Evolutionary conservation across 257 asterid species (phyloP).

Genomic region (Gardenia jasminoides): DNA sequence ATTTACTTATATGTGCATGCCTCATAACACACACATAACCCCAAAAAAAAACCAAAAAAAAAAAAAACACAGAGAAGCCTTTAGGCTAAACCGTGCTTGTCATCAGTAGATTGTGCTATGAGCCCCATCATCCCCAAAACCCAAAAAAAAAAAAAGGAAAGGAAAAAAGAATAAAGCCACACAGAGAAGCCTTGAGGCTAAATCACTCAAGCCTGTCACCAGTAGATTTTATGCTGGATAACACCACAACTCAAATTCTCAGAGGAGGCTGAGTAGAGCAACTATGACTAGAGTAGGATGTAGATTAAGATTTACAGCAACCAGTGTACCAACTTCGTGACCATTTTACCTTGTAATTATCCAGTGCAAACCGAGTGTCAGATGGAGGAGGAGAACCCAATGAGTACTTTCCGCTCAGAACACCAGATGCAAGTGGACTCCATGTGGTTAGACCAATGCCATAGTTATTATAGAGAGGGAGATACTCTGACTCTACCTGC

Average conservation of each 20-base stretch:
- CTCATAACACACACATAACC: not conserved
- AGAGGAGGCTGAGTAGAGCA: not conserved
- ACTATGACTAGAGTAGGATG: not conserved
- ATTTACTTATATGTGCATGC: not conserved
- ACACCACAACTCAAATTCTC: not conserved
- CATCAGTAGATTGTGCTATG: too few relatives aligned
- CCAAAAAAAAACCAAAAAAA: too few relatives aligned
- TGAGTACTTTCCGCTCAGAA: constrained; percentile 82
- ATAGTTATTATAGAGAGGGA: constrained; percentile 73
- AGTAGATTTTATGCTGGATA: not conserved
- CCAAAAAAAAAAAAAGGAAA: too few relatives aligned
- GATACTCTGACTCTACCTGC: constrained; percentile 92
- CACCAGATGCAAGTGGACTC: constrained; percentile 99
- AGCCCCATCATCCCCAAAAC: too few relatives aligned
- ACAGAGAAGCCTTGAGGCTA: not conserved
- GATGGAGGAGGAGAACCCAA: constrained; percentile 59
- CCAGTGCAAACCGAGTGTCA: constrained; percentile 89
- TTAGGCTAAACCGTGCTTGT: too few relatives aligned
- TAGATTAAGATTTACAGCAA: not conserved
- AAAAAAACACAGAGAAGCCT: too few relatives aligned
- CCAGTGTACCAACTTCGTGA: not conserved
- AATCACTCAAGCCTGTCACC: too few relatives aligned
- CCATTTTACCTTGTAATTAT: constrained; percentile 77
- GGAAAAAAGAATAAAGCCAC: not conserved
- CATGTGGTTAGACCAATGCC: constrained; percentile 97